phyloP scores from a whole-genome alignment of 805 yeast genomes.

The Schizosaccharomyces cryophilus region DNA sequence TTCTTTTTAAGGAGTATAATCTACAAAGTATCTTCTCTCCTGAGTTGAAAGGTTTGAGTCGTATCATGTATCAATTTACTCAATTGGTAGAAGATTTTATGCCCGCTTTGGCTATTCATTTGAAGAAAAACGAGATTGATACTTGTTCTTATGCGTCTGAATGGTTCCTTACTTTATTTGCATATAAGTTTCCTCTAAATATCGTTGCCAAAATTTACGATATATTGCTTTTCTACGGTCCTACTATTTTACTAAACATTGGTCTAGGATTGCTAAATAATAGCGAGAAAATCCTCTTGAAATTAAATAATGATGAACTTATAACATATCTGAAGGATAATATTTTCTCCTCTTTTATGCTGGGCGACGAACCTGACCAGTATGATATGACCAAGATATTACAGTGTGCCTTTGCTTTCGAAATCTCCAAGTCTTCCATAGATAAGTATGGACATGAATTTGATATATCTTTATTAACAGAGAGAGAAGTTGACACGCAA shows the following conservation, averaged over 20 bases:
- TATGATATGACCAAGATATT: constrained; percentile 22
- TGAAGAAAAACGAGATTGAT: constrained; percentile 62
- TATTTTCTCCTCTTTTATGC: constrained; percentile 44
- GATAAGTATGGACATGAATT: constrained; percentile 51
- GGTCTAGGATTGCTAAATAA: constrained; percentile 57
- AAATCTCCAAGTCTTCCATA: constrained; percentile 47
- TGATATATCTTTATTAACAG: constrained; percentile 42
- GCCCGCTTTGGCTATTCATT: constrained; percentile 52
- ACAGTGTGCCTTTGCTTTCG: constrained; percentile 47
- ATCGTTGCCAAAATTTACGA: constrained; percentile 75
- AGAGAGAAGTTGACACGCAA: constrained; percentile 38
- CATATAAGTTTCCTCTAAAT: constrained; percentile 77
- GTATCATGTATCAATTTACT: constrained; percentile 72
- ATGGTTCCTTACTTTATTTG: constrained; percentile 89
- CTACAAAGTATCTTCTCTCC: constrained; percentile 56
- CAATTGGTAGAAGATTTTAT: constrained; percentile 52
- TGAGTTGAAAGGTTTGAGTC: constrained; percentile 81
- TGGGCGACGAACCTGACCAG: constrained; percentile 7
- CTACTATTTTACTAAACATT: constrained; percentile 58
- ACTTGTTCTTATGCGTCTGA: constrained; percentile 94
- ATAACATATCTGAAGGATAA: constrained; percentile 56
- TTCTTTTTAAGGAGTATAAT: constrained; percentile 66
- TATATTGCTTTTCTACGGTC: constrained; percentile 71
- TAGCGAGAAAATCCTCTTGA: constrained; percentile 34
- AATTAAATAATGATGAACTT: constrained; percentile 49